phyloP scores from a whole-genome alignment of 2,329 filamentous ascomycete genomes.

The Fusarium multiceps region DNA sequence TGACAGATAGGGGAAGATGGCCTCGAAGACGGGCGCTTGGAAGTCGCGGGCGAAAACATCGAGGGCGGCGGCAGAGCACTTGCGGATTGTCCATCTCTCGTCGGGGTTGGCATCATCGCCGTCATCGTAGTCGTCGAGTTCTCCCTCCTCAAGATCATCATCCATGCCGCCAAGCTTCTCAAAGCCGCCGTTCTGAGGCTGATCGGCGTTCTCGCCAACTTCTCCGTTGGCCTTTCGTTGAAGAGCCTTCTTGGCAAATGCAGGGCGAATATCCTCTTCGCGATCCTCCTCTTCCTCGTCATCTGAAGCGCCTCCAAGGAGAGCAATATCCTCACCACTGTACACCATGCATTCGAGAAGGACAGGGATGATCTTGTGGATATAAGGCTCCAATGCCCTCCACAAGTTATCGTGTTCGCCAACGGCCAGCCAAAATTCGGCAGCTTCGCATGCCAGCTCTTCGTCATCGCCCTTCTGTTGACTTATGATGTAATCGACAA shows the following conservation, averaged over 20 bases:
- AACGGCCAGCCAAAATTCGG: conserved; percentile 96
- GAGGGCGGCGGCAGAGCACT: conserved; percentile 94
- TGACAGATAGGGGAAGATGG: conserved; percentile 91
- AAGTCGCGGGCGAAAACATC: conserved; percentile 96
- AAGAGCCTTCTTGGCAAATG: conserved; percentile 80
- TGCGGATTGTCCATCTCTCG: conserved; percentile 93
- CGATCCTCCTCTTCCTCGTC: conserved; percentile 94
- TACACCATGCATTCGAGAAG: conserved; percentile 96
- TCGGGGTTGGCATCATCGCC: conserved; percentile 87
- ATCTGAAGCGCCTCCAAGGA: conserved; percentile 84
- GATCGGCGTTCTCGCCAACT: conserved; percentile 62
- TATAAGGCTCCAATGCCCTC: conserved; percentile 78
- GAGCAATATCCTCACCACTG: conserved; percentile 89
- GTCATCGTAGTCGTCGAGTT: conserved; percentile 79
- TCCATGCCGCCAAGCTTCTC: conserved; percentile 70
- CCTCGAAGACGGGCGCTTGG: conserved; percentile 85
- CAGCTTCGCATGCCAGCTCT: conserved; percentile 91
- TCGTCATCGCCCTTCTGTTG: conserved; percentile 91
- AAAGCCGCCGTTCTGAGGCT: conserved; percentile 65
- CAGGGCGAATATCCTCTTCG: conserved; percentile 89
- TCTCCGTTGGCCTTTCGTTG: conserved; percentile 68
- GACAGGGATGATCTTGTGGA: conserved; percentile 88
- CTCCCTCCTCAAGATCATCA: conserved; percentile 86
- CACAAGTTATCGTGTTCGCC: conserved; percentile 88
- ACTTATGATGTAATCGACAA: conserved; percentile 92